Evolutionary conservation across 257 asterid genomes (phyloP), one percentile per base, ranked within the genome.

Genomic region (Scutellaria barbata): DNA sequence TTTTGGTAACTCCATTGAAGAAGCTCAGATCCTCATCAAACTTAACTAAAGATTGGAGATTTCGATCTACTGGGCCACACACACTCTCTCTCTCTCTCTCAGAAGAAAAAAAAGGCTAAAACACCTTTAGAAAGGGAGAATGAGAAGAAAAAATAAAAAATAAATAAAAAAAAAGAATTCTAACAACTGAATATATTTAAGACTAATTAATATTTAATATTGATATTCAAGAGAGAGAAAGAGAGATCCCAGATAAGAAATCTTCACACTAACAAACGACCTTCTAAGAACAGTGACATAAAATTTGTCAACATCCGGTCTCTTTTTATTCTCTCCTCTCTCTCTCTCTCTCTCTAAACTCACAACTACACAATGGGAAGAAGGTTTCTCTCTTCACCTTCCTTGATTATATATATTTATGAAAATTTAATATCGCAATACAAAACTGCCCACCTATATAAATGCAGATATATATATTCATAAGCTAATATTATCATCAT

Each of bases 301-400:
- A 84, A 84, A 85, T 84, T 85, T 92, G 97, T 92, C 98, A 92
- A 88, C 97, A 85, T 88, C 88, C 85, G 94, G 96, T 90, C 96
- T 81, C 86, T 83, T 80, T 80, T 74, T 80, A 72, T 85, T 81
- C 72, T 83, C 81, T 58, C 54, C 70, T 58, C 72, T 52, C 76
- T 46, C 72, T 57, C 65, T 69, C 70, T 60, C 70, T 65, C 71
- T 65, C 56, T 16, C 48, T 10, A 35, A 41, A 45, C 69, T 35
- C 55, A 3, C 16, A 35, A 57, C 7, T 58, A 52, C 58, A n/a
- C 33, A 37, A 30, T 0, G 13, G 7, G 9, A 45, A 74, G 22
- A 8, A 46, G 33, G 30, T 11, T 12, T 43, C 59, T 43, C 86
- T 81, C 87, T 85, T 84, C 84, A 72, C 81, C 79, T 85, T 80